Conservation (phyloP, 495 filamentous ascomycete genomes). For the Penicillium psychrofluorescens region DNA sequence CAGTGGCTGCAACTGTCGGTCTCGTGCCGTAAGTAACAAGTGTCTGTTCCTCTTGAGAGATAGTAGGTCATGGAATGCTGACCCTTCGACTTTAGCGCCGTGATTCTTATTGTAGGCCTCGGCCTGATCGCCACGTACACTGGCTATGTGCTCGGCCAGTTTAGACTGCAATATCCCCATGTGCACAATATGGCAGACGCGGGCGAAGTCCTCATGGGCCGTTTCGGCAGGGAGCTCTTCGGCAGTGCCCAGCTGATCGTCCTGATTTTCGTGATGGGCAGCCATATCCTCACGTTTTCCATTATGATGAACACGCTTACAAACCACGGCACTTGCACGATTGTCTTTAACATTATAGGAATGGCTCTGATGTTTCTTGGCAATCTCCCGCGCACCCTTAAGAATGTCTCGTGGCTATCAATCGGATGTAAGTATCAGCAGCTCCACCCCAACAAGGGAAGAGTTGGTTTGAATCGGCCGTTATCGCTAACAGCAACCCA, state of each 20-base stretch:
- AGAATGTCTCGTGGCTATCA: slow-evolving; percentile 52
- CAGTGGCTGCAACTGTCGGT: too few relatives aligned
- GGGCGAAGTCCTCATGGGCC: slow-evolving; percentile 57
- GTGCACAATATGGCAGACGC: slow-evolving; percentile 71
- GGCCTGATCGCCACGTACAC: slow-evolving; percentile 56
- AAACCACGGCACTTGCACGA: slow-evolving; percentile 56
- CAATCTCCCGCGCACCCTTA: slow-evolving; percentile 58
- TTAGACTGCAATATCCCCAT: slow-evolving; percentile 29
- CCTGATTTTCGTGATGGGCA: slow-evolving; percentile 66
- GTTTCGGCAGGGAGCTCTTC: slow-evolving; percentile 44
- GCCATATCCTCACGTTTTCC: slow-evolving; percentile 60
- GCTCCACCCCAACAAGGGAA: not conserved
- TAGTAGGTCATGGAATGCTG: slow-evolving; percentile 55
- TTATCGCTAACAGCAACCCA: not conserved
- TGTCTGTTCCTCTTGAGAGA: slow-evolving; percentile 36
- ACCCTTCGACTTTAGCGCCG: slow-evolving; percentile 45
- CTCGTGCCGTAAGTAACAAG: too few relatives aligned
- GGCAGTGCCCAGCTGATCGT: slow-evolving; percentile 56
- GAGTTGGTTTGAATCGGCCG: not conserved
- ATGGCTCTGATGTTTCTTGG: slow-evolving; percentile 53
- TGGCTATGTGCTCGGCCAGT: slow-evolving; percentile 26
- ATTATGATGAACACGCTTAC: slow-evolving; percentile 64
- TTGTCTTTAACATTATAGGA: slow-evolving; percentile 60
- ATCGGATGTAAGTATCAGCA: slow-evolving; percentile 37
- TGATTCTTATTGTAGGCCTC: slow-evolving; percentile 50